Conservation (phyloP, 2,329 filamentous ascomycete genomes). For the Alternaria triticina region DNA sequence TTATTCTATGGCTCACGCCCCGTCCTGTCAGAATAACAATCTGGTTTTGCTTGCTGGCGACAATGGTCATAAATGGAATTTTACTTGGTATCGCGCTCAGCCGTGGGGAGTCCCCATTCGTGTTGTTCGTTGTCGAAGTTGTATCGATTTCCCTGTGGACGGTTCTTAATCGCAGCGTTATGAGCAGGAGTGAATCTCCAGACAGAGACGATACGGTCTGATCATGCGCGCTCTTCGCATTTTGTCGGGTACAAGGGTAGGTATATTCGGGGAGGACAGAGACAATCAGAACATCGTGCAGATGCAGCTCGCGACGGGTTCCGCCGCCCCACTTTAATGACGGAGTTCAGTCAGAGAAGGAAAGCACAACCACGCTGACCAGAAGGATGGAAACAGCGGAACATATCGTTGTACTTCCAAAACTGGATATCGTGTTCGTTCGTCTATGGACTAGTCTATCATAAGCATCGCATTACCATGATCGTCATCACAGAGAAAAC, state of each 20-base stretch:
- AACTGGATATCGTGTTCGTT: constrained; percentile 20
- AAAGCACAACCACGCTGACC: not conserved
- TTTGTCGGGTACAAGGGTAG: too few species aligned
- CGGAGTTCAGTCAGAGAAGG: not conserved
- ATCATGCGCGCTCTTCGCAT: too few species aligned
- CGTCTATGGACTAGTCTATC: constrained; percentile 37
- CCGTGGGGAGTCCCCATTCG: not conserved
- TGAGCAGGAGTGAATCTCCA: too few species aligned
- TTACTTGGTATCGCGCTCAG: not conserved
- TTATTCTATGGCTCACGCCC: too few species aligned
- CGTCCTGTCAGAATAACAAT: not conserved
- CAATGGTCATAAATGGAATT: accelerated
- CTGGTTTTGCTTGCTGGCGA: not conserved
- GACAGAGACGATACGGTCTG: too few species aligned
- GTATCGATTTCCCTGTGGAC: not conserved
- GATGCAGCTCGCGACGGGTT: not conserved
- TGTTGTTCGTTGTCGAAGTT: not conserved
- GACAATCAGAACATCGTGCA: too few species aligned
- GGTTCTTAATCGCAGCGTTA: not conserved
- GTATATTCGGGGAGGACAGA: too few species aligned
- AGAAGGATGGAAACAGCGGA: not conserved
- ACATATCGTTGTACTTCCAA: not conserved
- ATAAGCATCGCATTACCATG: constrained; percentile 37
- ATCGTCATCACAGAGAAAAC: constrained; percentile 19
- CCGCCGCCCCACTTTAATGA: not conserved